Conservation (phyloP, 257 asterid species). For the Jaltomata sinuosa region DNA sequence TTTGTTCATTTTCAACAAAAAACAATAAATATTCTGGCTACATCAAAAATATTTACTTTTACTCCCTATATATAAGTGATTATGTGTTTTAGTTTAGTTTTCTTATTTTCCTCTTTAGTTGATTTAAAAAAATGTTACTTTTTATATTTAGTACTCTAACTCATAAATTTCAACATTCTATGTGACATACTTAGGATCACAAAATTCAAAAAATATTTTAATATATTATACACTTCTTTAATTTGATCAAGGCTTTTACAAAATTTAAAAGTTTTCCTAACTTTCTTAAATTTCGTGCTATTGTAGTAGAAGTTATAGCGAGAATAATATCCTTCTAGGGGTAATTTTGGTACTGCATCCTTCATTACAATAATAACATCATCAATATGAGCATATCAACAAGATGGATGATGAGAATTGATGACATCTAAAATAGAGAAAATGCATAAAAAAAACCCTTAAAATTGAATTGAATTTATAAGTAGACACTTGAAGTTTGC, state of each 20-base stretch:
- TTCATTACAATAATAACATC: no score
- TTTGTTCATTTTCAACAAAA: background rate
- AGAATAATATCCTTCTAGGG: no score
- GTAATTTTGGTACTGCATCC: no score
- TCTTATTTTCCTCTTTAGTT: background rate
- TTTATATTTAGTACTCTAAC: background rate
- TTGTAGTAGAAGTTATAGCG: no score
- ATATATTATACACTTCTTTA: background rate
- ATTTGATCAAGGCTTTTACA: no score
- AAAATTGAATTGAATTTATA: no score
- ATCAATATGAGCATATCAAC: no score
- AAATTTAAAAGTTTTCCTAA: background rate
- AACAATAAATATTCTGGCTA: background rate
- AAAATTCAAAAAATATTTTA: background rate
- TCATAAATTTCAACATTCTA: background rate
- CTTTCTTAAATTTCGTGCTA: background rate
- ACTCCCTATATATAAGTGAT: no score
- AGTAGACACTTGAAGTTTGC: no score
- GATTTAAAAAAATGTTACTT: background rate
- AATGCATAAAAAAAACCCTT: no score
- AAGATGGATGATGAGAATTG: no score
- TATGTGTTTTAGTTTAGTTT: background rate
- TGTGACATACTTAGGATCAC: background rate
- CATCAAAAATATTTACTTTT: background rate
- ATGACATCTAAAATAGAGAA: no score